phyloP scores from a whole-genome alignment of 2,329 filamentous ascomycete species.

The Dryadomyces quercus-mongolicae region DNA sequence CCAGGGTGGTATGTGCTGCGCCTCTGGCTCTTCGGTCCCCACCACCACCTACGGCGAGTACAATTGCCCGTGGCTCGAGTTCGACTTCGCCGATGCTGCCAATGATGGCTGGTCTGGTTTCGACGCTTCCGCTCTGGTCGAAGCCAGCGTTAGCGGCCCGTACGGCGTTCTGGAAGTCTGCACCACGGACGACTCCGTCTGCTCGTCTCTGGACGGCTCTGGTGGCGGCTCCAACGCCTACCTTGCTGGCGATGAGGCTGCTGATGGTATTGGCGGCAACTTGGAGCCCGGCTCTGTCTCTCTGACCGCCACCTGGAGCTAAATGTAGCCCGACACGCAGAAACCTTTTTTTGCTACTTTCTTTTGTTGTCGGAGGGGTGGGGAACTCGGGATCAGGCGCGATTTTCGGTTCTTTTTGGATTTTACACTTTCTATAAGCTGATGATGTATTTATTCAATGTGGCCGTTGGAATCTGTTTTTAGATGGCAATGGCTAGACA shows the following conservation, averaged over 20 bases:
- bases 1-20: slow-evolving; percentile 36
- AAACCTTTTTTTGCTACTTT: not conserved
- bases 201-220: slow-evolving; percentile 20
- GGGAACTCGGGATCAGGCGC: not conserved
- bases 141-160: slow-evolving; percentile 23
- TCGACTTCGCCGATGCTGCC: slow-evolving; percentile 30
- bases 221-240: slow-evolving; percentile 22
- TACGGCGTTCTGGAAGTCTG: slow-evolving; percentile 25
- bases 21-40: slow-evolving; percentile 17
- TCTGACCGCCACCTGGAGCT: slow-evolving; percentile 11
- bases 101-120: slow-evolving; percentile 38
- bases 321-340: not conserved
- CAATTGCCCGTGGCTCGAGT: slow-evolving; percentile 36
- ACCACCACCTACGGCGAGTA: slow-evolving; percentile 27
- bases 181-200: slow-evolving; percentile 19
- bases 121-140: slow-evolving; percentile 37
- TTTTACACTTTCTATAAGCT: not conserved
- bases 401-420: not conserved
- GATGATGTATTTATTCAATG: not conserved
- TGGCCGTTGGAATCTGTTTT: not conserved
- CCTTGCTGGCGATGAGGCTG: slow-evolving; percentile 19
- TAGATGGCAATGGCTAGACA: not conserved
- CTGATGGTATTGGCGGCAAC: slow-evolving; percentile 24
- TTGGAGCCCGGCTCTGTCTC: slow-evolving; percentile 13
- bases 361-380: not conserved